phyloP scores from a whole-genome alignment of 495 filamentous ascomycete genomes.

The Penicillium egyptiacum region DNA sequence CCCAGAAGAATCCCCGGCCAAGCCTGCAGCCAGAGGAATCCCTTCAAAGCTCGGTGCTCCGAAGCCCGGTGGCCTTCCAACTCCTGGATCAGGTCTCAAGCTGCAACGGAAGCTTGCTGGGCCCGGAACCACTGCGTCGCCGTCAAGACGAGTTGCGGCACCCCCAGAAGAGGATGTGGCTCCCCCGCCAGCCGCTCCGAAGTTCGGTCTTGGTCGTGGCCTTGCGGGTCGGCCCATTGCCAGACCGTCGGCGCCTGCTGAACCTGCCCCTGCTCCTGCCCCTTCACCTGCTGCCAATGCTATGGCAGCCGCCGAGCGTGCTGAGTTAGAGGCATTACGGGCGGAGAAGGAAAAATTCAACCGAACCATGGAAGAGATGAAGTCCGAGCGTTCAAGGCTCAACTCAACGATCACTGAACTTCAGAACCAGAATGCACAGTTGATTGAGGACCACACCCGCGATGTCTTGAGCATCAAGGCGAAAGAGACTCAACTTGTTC shows the following conservation, averaged over 20 bases:
- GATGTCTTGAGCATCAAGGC: conserved; percentile 96
- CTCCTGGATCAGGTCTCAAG: conserved; percentile 64
- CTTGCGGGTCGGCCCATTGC: conserved; percentile 83
- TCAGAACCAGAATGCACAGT: conserved; percentile 90
- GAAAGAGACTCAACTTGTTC: conserved; percentile 95
- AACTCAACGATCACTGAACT: conserved; percentile 81
- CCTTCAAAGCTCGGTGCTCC: conserved; percentile 64
- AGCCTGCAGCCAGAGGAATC: conserved; percentile 58
- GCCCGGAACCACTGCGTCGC: conserved; percentile 61
- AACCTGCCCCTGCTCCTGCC: conserved; percentile 43
- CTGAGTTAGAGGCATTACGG: conserved; percentile 87
- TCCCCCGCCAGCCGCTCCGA: conserved; percentile 58
- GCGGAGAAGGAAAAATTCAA: conserved; percentile 74
- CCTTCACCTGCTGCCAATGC: conserved; percentile 55
- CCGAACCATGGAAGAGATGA: conserved; percentile 70
- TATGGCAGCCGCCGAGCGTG: conserved; percentile 71
- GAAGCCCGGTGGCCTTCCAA: conserved; percentile 62
- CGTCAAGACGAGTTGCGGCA: conserved; percentile 56
- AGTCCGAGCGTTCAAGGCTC: conserved; percentile 69
- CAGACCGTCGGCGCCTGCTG: conserved; percentile 60
- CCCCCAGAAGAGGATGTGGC: conserved; percentile 57
- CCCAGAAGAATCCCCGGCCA: conserved; percentile 54
- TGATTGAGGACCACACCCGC: conserved; percentile 96
- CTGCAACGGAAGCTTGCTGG: conserved; percentile 64
- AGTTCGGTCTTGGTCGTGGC: conserved; percentile 68